These are phyloP conservation scores for Candida tetrigidarum DNA, from an alignment of 1,139 yeast species.

Conservation along the genomic window DNA sequence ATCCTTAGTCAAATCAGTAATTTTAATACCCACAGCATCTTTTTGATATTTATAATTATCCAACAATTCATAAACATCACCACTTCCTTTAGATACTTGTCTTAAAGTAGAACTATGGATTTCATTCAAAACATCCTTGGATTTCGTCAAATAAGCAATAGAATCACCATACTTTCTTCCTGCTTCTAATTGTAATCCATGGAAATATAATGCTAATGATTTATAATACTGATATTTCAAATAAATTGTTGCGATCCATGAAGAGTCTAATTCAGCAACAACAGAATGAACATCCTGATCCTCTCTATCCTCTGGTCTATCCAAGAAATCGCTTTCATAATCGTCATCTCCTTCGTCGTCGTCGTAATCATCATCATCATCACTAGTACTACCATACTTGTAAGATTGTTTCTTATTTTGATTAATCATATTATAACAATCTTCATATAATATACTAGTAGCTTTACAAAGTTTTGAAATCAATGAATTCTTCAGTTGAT, in stretches of 20 bases:
- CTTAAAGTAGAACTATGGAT: conserved; percentile 30
- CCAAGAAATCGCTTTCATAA: conserved; percentile 20
- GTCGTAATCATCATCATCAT: conserved; percentile 21
- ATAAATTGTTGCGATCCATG: conserved; percentile 48
- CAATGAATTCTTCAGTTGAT: conserved; percentile 62
- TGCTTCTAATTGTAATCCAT: conserved; percentile 53
- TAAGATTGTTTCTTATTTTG: conserved; percentile 13
- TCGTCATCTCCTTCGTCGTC: conserved; percentile 23
- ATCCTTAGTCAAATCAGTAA: conserved; percentile 66
- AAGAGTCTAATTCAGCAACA: conserved; percentile 47
- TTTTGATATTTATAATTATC: conserved; percentile 50
- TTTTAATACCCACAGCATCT: conserved; percentile 48
- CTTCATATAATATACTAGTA: conserved; percentile 58
- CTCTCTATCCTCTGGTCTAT: conserved; percentile 23
- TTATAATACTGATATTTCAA: conserved; percentile 53
- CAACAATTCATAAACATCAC: conserved; percentile 40
- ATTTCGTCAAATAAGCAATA: conserved; percentile 64
- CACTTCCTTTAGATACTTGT: conserved; percentile 29
- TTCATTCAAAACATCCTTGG: conserved; percentile 43
- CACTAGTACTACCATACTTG: conserved; percentile 20
- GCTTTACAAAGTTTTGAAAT: conserved; percentile 74
- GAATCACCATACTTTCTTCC: conserved; percentile 73
- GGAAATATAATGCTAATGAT: conserved; percentile 52
- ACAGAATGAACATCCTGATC: conserved; percentile 30
- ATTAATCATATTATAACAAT: conserved; percentile 36